These are phyloP conservation scores for Leucoagaricus sp. DNA, from an alignment of 1,284 basidiomycete species.

Conservation along the genomic window DNA sequence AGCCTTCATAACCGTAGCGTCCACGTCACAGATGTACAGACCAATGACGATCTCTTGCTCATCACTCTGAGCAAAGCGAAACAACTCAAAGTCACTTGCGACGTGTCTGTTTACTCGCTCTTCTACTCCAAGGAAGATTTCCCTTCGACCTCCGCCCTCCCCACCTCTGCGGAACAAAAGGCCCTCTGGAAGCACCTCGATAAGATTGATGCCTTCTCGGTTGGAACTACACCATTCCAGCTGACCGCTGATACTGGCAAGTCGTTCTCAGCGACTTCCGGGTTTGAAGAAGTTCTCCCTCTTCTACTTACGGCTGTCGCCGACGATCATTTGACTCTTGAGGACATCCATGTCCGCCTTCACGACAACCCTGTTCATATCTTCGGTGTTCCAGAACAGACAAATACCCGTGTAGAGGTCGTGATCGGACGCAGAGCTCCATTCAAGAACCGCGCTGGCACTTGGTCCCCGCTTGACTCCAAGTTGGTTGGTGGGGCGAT, in stretches of 20 bases:
- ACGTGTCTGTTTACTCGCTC: slow-evolving; percentile 91
- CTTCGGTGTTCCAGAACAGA: slow-evolving; percentile 87
- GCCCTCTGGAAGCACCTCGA: slow-evolving; percentile 89
- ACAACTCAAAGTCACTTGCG: slow-evolving; percentile 93
- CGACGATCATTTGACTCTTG: slow-evolving; percentile 79
- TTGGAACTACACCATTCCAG: slow-evolving; percentile 84
- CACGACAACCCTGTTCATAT: slow-evolving; percentile 94
- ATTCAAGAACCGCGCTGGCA: slow-evolving; percentile 50
- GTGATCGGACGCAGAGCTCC: slow-evolving; percentile 79
- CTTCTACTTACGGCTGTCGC: slow-evolving; percentile 88
- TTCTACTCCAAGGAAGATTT: slow-evolving; percentile 87
- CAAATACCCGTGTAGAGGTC: slow-evolving; percentile 91
- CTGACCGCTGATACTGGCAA: slow-evolving; percentile 73
- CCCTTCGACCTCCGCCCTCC: slow-evolving; percentile 68
- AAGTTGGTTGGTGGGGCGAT: slow-evolving; percentile 73
- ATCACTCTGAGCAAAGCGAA: slow-evolving; percentile 96
- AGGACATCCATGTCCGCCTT: slow-evolving; percentile 80
- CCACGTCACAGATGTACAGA: slow-evolving; percentile 93
- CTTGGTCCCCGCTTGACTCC: slow-evolving; percentile 88
- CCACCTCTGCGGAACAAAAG: slow-evolving; percentile 78
- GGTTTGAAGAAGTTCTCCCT: slow-evolving; percentile 88
- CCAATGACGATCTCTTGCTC: slow-evolving; percentile 85
- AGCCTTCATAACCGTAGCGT: slow-evolving; percentile 90
- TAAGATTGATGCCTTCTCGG: slow-evolving; percentile 89
- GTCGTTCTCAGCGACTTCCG: slow-evolving; percentile 70